Evolutionary conservation across 352 stramenopile genomes (phyloP).

Genomic region (Pythium dissotocum): DNA sequence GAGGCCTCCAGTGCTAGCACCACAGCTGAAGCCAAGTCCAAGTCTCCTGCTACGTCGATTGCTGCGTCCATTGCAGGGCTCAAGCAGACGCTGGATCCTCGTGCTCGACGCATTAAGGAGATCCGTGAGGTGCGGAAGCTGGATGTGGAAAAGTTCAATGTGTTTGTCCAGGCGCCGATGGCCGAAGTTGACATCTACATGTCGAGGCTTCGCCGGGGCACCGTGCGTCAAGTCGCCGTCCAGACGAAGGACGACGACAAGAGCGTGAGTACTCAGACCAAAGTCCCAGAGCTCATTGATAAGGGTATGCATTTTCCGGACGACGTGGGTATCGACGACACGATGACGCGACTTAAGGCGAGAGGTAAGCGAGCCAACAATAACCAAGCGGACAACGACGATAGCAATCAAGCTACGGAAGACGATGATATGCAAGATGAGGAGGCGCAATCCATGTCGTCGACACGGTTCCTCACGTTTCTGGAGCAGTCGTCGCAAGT

Average conservation of each 20-base stretch:
- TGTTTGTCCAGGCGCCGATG: constrained; percentile 60
- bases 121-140: constrained; percentile 63
- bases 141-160: constrained; percentile 65
- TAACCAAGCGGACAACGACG: constrained; percentile 23
- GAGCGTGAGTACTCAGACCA: constrained; percentile 51
- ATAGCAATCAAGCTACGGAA: constrained; percentile 12
- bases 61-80: constrained; percentile 70
- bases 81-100: constrained; percentile 70
- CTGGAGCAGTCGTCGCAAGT: constrained; percentile 59
- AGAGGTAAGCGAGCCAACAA: constrained; percentile 22
- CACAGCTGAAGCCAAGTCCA: not conserved
- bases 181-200: constrained; percentile 64
- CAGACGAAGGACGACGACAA: constrained; percentile 68
- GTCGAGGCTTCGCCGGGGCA: constrained; percentile 45
- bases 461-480: constrained; percentile 59
- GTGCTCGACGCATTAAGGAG: constrained; percentile 56
- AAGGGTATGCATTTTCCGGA: constrained; percentile 76
- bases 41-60: constrained; percentile 35
- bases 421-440: constrained; percentile 2
- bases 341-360: not conserved
- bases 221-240: constrained; percentile 51
- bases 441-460: constrained; percentile 29
- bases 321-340: constrained; percentile 62
- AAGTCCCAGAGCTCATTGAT: constrained; percentile 37
- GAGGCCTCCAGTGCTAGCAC: not conserved